Evolutionary conservation across 2,329 filamentous ascomycete species (phyloP).

Genomic region (Didymella arachidicola): DNA sequence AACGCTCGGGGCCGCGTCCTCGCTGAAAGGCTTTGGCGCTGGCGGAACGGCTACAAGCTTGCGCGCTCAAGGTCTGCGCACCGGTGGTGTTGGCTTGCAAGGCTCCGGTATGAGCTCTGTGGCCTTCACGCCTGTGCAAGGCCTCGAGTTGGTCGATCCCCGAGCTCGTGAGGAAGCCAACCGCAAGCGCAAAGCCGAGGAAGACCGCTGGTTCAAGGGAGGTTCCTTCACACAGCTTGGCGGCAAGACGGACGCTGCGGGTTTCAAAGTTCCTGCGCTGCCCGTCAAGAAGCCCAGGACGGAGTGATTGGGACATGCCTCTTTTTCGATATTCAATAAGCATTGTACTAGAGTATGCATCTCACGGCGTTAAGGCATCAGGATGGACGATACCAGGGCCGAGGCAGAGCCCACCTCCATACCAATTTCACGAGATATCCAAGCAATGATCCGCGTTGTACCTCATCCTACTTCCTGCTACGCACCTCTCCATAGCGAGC

Average conservation of each 20-base stretch:
- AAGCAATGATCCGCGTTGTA: neutral
- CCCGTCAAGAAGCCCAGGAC: conserved; percentile 72
- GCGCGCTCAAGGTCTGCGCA: conserved; percentile 78
- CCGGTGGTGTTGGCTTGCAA: conserved; percentile 76
- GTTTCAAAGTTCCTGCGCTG: conserved; percentile 83
- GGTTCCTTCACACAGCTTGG: conserved; percentile 92
- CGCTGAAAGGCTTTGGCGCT: conserved; percentile 79
- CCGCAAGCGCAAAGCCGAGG: conserved; percentile 90
- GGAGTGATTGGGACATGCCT: conserved; percentile 6
- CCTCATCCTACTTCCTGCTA: too few species aligned
- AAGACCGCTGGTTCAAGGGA: conserved; percentile 95
- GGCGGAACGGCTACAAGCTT: conserved; percentile 72
- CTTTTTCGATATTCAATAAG: neutral
- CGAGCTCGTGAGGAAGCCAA: conserved; percentile 87
- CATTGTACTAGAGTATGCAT: conserved; percentile 11
- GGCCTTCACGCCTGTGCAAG: conserved; percentile 93
- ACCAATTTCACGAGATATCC: neutral
- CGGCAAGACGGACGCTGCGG: conserved; percentile 62
- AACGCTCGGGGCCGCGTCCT: conserved; percentile 63
- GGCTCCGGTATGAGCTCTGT: conserved; percentile 80
- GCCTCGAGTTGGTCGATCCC: conserved; percentile 92
- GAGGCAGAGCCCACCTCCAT: conserved; percentile 1
- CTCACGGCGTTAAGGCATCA: conserved; percentile 11
- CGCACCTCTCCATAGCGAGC: too few species aligned
- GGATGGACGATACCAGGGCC: conserved; percentile 17